These are phyloP conservation scores for Verticillium isaacii DNA, from an alignment of 2,329 filamentous ascomycete genomes.

Conservation along the genomic window DNA sequence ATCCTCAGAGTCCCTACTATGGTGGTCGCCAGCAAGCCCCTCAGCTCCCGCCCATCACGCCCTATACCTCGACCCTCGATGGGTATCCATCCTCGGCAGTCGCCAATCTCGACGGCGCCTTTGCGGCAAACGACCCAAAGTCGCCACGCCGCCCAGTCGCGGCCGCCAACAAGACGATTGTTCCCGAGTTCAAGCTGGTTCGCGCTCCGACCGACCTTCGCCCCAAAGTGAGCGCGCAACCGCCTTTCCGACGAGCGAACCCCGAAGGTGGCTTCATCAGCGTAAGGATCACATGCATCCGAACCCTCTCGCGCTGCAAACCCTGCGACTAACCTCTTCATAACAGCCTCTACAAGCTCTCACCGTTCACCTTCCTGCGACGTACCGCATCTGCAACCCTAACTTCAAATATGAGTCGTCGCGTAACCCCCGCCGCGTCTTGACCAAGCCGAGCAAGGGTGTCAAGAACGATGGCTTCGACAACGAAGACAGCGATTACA, in stretches of 20 bases:
- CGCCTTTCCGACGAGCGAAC: constrained; percentile 86
- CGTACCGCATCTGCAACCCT: constrained; percentile 97
- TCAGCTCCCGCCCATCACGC: constrained; percentile 69
- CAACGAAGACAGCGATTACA: constrained; percentile 98
- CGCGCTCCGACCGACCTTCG: constrained; percentile 68
- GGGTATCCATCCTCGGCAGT: constrained; percentile 71
- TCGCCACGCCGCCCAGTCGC: constrained; percentile 51
- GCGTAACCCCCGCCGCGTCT: constrained; percentile 86
- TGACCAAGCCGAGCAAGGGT: constrained; percentile 98
- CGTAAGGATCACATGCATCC: constrained; percentile 46
- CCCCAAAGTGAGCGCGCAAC: constrained; percentile 80
- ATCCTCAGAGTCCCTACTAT: constrained; percentile 56
- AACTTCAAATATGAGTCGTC: constrained; percentile 99
- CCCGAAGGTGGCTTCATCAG: constrained; percentile 98
- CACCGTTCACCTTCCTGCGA: constrained; percentile 86
- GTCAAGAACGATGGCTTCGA: constrained; percentile 98
- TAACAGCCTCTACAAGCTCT: constrained; percentile 85
- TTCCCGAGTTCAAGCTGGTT: constrained; percentile 84
- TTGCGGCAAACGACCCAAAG: constrained; percentile 46
- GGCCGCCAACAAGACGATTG: constrained; percentile 57
- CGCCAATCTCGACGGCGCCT: constrained; percentile 65
- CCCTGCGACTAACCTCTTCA: constrained; percentile 16
- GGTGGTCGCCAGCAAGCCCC: constrained; percentile 43
- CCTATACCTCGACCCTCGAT: constrained; percentile 64
- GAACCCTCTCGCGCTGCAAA: not conserved